Evolutionary conservation across 192 early-diverging fungal species (phyloP).

Genomic region (Coemansia sp.): DNA sequence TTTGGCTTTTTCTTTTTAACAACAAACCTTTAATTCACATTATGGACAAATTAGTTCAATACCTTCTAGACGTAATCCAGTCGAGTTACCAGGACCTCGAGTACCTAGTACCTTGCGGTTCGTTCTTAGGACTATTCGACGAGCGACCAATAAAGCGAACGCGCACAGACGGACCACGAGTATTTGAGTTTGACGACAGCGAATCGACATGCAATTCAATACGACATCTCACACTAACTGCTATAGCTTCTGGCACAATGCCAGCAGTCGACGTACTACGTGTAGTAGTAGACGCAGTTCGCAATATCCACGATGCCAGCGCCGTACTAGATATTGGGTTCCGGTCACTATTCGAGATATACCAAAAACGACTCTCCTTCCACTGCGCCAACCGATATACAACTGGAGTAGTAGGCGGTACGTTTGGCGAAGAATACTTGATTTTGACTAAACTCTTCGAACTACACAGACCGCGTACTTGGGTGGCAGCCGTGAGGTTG

Average conservation of each 20-base stretch:
- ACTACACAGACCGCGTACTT: constrained; percentile 49
- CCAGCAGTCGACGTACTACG: constrained; percentile 33
- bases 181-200: constrained; percentile 54
- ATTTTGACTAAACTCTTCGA: constrained; percentile 47
- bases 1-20: constrained; percentile 6
- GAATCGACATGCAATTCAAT: constrained; percentile 37
- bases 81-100: constrained; percentile 55
- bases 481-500: constrained; percentile 50
- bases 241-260: constrained; percentile 15
- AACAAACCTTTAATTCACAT: neutral
- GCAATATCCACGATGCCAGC: constrained; percentile 48
- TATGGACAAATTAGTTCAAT: constrained; percentile 34
- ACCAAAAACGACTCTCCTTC: constrained; percentile 37
- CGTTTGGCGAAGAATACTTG: constrained; percentile 54
- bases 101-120: constrained; percentile 52
- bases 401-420: neutral
- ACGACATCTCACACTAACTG: constrained; percentile 24
- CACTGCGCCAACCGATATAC: constrained; percentile 50
- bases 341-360: constrained; percentile 52
- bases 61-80: constrained; percentile 44
- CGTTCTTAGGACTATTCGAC: constrained; percentile 54
- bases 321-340: constrained; percentile 52
- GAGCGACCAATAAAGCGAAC: constrained; percentile 53
- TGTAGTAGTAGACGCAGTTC: constrained; percentile 46
- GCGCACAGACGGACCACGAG: constrained; percentile 6